phyloP scores from a whole-genome alignment of 2,329 filamentous ascomycete species.

The Cytospora leucostoma region DNA sequence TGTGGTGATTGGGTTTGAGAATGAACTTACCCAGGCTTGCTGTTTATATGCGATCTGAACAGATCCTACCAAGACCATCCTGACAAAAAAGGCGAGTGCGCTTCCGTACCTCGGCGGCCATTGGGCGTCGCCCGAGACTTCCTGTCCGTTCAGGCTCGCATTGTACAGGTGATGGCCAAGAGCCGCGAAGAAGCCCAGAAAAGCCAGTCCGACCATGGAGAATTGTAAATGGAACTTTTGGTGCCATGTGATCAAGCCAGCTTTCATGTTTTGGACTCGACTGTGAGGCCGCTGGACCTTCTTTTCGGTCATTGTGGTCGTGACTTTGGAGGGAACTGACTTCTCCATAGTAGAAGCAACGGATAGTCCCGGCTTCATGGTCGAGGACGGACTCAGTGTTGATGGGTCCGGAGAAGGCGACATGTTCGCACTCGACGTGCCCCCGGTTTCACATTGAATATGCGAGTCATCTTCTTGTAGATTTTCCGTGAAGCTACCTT shows the following conservation, averaged over 20 bases:
- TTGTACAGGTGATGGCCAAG: slow-evolving; percentile 27
- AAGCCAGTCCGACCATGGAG: slow-evolving; percentile 22
- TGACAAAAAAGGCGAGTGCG: slow-evolving; percentile 28
- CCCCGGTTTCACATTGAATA: neutral
- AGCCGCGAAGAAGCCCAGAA: slow-evolving; percentile 22
- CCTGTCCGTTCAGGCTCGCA: slow-evolving; percentile 16
- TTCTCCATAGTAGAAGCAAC: slow-evolving; percentile 3
- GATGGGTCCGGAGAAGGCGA: neutral
- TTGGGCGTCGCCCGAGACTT: slow-evolving; percentile 18
- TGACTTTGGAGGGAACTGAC: neutral
- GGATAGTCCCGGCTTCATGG: neutral
- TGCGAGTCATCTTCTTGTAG: neutral
- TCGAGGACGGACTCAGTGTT: slow-evolving; percentile 8
- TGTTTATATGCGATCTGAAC: slow-evolving; percentile 28
- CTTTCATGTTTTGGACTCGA: neutral
- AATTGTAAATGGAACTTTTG: slow-evolving; percentile 8
- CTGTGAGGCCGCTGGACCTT: neutral
- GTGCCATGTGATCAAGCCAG: neutral
- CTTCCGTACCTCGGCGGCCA: slow-evolving; percentile 28
- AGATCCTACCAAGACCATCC: slow-evolving; percentile 18
- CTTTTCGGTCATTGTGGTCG: neutral
- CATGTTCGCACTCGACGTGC: neutral
- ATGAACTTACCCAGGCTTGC: slow-evolving; percentile 24
- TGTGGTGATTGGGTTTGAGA: no score
- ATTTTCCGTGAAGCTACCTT: neutral